Conservation (phyloP, 306 rosid species). For the Pachyrhizus erosus region DNA sequence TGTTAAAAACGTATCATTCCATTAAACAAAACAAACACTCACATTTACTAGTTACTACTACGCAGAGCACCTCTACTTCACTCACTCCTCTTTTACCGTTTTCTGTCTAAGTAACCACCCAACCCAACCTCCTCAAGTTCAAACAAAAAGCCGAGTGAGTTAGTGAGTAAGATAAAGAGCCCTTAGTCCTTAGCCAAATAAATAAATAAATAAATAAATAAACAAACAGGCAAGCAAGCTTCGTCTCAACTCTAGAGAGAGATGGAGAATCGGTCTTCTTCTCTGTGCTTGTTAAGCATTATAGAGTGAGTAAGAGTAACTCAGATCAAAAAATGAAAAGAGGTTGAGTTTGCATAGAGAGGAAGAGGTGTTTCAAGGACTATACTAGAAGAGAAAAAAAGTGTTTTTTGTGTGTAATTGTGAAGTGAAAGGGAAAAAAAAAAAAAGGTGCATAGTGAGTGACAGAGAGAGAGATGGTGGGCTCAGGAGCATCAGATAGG, state of each 20-base stretch:
- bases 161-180: neutral
- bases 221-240: too few species aligned
- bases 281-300: slow-evolving; percentile 46
- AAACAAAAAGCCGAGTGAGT: neutral
- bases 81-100: neutral
- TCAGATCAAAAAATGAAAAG: neutral
- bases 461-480: slow-evolving; percentile 85
- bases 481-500: slow-evolving; percentile 95
- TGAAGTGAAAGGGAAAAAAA: slow-evolving; percentile 29
- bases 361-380: neutral
- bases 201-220: neutral
- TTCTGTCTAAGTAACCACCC: neutral
- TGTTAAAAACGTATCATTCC: slow-evolving; percentile 30
- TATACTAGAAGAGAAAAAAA: neutral
- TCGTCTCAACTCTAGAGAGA: slow-evolving; percentile 6
- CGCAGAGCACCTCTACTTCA: neutral
- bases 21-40: neutral
- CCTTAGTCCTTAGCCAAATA: slow-evolving; percentile 9
- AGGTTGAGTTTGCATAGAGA: too few species aligned
- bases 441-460: slow-evolving; percentile 17
- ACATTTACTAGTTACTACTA: neutral
- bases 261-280: slow-evolving; percentile 37
- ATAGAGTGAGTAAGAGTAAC: neutral
- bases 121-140: neutral
- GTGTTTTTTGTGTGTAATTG: slow-evolving; percentile 4